Base-by-base conservation (phyloP, 106 monocot genomes). In the Dendrobium huoshanense region DNA sequence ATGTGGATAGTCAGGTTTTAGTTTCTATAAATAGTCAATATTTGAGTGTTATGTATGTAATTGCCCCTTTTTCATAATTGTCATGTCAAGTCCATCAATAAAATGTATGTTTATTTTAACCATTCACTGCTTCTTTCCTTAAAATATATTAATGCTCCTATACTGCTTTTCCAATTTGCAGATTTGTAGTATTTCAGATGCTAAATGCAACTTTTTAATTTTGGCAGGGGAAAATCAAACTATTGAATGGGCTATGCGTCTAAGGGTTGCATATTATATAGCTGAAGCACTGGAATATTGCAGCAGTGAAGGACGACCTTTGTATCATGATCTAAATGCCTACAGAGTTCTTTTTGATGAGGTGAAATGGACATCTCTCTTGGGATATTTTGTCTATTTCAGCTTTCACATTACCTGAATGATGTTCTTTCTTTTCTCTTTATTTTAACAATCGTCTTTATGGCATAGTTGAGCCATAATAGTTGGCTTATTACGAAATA, bases 291-390 rank as follows among this genome's bases (percentile, higher is more conserved):
- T 86, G 20, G 82, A 86, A 47, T 86, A 86, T 72, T 86, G 86
- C 59, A 77, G 80, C 83, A 86, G 45, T 54, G 82, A 82, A 49
- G 83, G 83, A 20, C 79, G 80, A 17, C 83, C 82, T 61, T 77
- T 86, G 58, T 86, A 83, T 86, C 92, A 92, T 78, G 92, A 92
- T 40, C 77, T 98, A 73, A 98, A 98, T 88, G 97, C 97, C 31
- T 98, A 98, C 51, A 79, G 97, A 48, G 90, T 98, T 80, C 91
- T 98, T 78, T 98, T 98, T 86, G 97, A 94, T 79, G 91, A 92
- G 94, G 97, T 98, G 78, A 72, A 73, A 19, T 56, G 7, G 0
- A 9, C 18, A 2, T 61, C 58, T 13, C 31, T 78, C 31, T 25
- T 54, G 4, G 0, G 15, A 55, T 77, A 37, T 77, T n/a, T 77